These are phyloP conservation scores for Trifolium subterraneum DNA, from an alignment of 306 rosid genomes.

Conservation along the genomic window DNA sequence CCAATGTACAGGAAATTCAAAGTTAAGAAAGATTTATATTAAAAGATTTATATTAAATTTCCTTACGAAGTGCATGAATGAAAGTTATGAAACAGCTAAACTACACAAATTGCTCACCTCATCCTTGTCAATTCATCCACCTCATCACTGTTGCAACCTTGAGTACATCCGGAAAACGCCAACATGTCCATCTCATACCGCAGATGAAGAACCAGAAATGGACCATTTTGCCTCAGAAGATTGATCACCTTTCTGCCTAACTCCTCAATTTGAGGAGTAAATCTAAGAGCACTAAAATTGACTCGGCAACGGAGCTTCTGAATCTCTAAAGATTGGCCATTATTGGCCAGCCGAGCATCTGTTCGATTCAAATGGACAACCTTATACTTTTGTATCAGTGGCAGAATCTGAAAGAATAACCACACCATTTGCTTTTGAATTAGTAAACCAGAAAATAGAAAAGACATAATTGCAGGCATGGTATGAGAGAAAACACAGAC, in stretches of 20 bases:
- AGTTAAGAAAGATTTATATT: background rate
- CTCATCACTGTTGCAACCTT: constrained; percentile 85
- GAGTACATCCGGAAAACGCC: constrained; percentile 93
- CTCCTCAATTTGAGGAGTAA: constrained; percentile 94
- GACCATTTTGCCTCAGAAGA: constrained; percentile 81
- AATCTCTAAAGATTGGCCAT: constrained; percentile 85
- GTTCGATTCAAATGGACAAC: constrained; percentile 92
- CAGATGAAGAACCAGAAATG: constrained; percentile 85
- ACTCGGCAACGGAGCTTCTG: constrained; percentile 93
- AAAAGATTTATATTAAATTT: background rate
- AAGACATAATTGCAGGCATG: constrained; percentile 25
- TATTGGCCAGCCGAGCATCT: constrained; percentile 91
- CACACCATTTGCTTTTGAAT: constrained; percentile 22
- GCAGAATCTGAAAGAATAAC: constrained; percentile 67
- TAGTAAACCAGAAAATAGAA: constrained; percentile 29
- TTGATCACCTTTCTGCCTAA: constrained; percentile 81
- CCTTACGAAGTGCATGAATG: constrained; percentile 23
- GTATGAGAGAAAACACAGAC: constrained; percentile 15
- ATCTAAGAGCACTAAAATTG: constrained; percentile 81
- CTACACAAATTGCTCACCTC: constrained; percentile 60
- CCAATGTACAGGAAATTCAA: constrained; percentile 15
- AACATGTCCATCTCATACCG: constrained; percentile 97
- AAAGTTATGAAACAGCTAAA: constrained; percentile 27
- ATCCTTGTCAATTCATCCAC: constrained; percentile 93
- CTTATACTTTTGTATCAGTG: constrained; percentile 81